These are phyloP conservation scores for Chenopodium suecicum DNA, from an alignment of 148 eudicot genomes.

Conservation along the genomic window DNA sequence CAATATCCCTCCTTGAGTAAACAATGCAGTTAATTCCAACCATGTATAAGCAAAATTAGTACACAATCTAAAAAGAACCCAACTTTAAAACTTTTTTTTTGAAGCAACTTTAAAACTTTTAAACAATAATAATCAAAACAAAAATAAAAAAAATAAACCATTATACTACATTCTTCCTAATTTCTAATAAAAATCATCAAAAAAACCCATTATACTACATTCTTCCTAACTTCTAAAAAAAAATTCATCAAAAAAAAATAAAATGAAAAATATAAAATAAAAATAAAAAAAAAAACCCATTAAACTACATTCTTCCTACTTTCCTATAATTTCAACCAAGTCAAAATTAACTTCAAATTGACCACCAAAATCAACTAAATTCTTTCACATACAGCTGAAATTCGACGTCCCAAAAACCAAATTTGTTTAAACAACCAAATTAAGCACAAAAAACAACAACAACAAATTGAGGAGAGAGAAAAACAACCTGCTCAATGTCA, in stretches of 20 bases:
- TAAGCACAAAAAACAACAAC: neutral
- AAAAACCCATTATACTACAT: no score
- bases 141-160: neutral
- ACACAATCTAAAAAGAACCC: neutral
- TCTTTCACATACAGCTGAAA: no score
- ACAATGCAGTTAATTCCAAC: neutral
- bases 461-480: neutral
- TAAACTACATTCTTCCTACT: no score
- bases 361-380: neutral
- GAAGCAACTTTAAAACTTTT: no score
- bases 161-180: neutral
- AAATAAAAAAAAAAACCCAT: no score
- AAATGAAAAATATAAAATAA: no score
- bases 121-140: neutral
- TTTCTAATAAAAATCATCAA: no score
- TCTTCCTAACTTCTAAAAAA: no score
- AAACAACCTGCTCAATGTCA: slow-evolving; percentile 73
- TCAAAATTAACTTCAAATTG: slow-evolving; percentile 2
- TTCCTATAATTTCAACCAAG: neutral
- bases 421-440: no score
- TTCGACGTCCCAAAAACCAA: neutral
- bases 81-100: no score
- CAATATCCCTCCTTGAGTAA: neutral
- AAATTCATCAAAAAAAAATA: no score
- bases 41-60: neutral